Base-by-base conservation (phyloP, 2,329 filamentous ascomycete genomes). In the Hypomyces rosellus region DNA sequence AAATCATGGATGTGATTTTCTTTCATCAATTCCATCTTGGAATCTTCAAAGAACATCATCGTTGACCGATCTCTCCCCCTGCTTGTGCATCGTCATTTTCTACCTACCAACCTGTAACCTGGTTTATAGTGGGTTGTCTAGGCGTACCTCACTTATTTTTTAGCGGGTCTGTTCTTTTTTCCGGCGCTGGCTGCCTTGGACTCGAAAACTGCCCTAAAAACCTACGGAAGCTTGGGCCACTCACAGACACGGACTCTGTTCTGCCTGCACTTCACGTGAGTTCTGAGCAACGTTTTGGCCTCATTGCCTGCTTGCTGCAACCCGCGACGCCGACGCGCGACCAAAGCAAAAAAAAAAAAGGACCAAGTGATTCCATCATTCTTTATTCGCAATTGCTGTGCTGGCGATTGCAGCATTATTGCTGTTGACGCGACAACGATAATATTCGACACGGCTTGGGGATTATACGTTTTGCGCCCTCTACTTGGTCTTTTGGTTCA, bases 21-120 rank as follows among this genome's bases (percentile, higher is more conserved):
- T 30, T 30, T 30, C 25, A 30, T 30, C 25, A 30, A 30, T 30
- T 30, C 25, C 6, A 30, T 30, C 25, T 30, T 30, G 25, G 9
- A 30, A 30, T 30, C 25, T 30, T 30, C 25, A 30, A 30, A 30
- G 25, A 49, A 44, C 7, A 48, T 33, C 40, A 40, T 33, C 39
- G 43, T 25, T 20, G 25, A 33, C 45, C 34, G 37, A 48, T 42
- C 34, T 11, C 25, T 11, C 25, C 25, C 49, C 45, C 40, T 41
- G 49, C 45, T 45, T 48, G 45, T 45, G 48, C 45, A 48, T 51
- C 40, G 45, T 51, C 45, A 51, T 48, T 48, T 45, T 38, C 48
- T 40, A 45, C 45, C 18, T 43, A 39, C n/a, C n/a, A n/a, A n/a
- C n/a, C n/a, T n/a, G n/a, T n/a, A n/a, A n/a, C n/a, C n/a, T n/a